Evolutionary conservation across 805 yeast species (phyloP).

Genomic region (Candida nemodendra): DNA sequence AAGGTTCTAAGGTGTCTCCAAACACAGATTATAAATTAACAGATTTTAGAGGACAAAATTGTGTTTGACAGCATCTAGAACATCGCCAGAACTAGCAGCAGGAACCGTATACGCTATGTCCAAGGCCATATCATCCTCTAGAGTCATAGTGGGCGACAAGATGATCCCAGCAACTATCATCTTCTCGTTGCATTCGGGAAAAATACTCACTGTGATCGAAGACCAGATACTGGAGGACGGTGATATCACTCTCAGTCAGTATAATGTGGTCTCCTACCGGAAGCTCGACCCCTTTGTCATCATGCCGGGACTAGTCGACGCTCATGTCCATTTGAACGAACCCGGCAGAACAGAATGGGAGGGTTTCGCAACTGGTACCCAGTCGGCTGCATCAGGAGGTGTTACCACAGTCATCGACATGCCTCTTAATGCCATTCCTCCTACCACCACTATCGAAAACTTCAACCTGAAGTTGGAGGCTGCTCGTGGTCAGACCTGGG

Average conservation of each 20-base stretch:
- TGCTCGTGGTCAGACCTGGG: constrained; percentile 82
- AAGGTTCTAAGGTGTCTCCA: no score
- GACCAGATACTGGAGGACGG: constrained; percentile 34
- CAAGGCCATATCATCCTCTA: constrained; percentile 59
- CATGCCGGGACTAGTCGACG: constrained; percentile 89
- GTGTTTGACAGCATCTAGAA: neutral
- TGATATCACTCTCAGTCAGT: constrained; percentile 41
- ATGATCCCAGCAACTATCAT: constrained; percentile 63
- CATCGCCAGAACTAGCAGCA: neutral
- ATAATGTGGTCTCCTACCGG: constrained; percentile 43
- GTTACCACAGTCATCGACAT: constrained; percentile 94
- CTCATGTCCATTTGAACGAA: constrained; percentile 93
- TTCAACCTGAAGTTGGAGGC: constrained; percentile 74
- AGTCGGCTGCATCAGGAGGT: constrained; percentile 93
- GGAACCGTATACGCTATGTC: constrained; percentile 39
- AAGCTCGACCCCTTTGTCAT: constrained; percentile 63
- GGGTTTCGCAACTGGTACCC: constrained; percentile 95
- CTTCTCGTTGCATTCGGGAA: constrained; percentile 55
- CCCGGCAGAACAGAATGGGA: constrained; percentile 99
- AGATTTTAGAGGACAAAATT: neutral
- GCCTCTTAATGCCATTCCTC: constrained; percentile 96
- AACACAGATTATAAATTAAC: no score
- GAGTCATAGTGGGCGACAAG: constrained; percentile 50
- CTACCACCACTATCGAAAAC: constrained; percentile 82
- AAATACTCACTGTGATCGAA: constrained; percentile 52